Base-by-base conservation (phyloP, 805 yeast species). In the Teunomyces stri region DNA sequence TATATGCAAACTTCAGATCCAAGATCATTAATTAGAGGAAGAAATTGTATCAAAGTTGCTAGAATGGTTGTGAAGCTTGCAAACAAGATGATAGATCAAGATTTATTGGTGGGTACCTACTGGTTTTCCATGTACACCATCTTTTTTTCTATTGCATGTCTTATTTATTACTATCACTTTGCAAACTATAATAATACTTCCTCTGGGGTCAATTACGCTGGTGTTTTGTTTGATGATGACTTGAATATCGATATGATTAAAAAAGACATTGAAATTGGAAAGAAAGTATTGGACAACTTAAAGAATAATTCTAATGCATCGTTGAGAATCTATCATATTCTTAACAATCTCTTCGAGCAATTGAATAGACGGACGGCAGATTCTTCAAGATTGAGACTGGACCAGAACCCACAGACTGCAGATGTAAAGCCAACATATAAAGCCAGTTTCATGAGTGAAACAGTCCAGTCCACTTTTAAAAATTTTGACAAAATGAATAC, bases 61-160 rank as follows among this genome's bases (percentile, higher is more conserved):
- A 74, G 94, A 48, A 81, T 85, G 57, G 95, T 87, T 25, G 90
- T 90, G 13, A 83, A 84, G 56, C 63, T 89, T 47, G 89, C 96
- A 0, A 82, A 86, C 55, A 89, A 85, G 58, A 81, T 90, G 89
- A 82, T 86, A 51, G 77, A 80, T 53, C 80, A 82, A 51, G 76
- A 84, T 48, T 74, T 88, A 64, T 69, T 90, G 34, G 80, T 84
- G 53, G 96, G 96, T 0, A 87, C 94, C 2, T 91, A 90, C 60
- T 89, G 96, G 96, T 90, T 89, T 60, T 83, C 94, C 5, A 86
- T 87, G 59, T 90, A 90, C 63, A 88, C 96, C 0, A 85, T 90
- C 4, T 90, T 89, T 62, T 89, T 88, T 66, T 84, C 95, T 2
- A 89, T 89, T 50, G 95, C 96, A 0, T 87, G 96, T 59, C 72